A percentile compares a stretch with the other conserved stretches of the same genome.
These are phyloP conservation scores for Acephala macrosclerotiorum DNA, from an alignment of 2,329 filamentous ascomycete species.

Conservation along the genomic window DNA sequence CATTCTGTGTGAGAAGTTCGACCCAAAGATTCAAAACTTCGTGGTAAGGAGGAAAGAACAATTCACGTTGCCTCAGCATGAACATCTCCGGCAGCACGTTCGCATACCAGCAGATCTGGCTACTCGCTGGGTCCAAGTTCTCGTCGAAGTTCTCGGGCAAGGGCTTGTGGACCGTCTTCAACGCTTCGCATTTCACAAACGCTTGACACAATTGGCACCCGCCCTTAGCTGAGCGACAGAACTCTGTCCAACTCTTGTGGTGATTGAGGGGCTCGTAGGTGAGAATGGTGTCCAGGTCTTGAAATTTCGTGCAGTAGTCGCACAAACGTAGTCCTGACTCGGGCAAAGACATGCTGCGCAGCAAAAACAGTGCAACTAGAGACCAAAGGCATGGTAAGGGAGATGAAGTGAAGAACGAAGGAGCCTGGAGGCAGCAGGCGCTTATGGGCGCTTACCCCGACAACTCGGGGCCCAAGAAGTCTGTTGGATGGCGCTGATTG, in stretches of 20 bases:
- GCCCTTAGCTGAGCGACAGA: slow-evolving; percentile 3
- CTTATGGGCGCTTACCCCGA: neutral
- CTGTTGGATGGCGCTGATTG: too few species aligned
- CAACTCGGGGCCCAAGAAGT: too few species aligned
- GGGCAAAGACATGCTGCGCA: neutral
- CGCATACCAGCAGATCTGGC: neutral
- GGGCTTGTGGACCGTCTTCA: neutral
- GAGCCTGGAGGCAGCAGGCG: neutral
- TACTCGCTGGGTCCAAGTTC: neutral
- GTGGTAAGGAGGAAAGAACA: neutral
- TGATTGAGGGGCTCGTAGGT: neutral
- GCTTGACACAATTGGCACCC: slow-evolving; percentile 8
- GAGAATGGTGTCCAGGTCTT: slow-evolving; percentile 10
- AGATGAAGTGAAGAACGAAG: too few species aligned
- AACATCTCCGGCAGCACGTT: neutral
- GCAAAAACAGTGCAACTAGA: neutral
- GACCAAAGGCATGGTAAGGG: too few species aligned
- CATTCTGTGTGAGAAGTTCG: neutral
- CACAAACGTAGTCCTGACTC: neutral
- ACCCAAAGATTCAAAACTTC: slow-evolving; percentile 1
- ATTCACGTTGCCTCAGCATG: neutral
- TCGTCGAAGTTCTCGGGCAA: slow-evolving; percentile 10
- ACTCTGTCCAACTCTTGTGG: slow-evolving; percentile 9
- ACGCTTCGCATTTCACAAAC: neutral
- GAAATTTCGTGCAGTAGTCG: slow-evolving; percentile 1